These are phyloP conservation scores for Starmerella sirachaensis DNA, from an alignment of 805 yeast genomes.

Conservation along the genomic window DNA sequence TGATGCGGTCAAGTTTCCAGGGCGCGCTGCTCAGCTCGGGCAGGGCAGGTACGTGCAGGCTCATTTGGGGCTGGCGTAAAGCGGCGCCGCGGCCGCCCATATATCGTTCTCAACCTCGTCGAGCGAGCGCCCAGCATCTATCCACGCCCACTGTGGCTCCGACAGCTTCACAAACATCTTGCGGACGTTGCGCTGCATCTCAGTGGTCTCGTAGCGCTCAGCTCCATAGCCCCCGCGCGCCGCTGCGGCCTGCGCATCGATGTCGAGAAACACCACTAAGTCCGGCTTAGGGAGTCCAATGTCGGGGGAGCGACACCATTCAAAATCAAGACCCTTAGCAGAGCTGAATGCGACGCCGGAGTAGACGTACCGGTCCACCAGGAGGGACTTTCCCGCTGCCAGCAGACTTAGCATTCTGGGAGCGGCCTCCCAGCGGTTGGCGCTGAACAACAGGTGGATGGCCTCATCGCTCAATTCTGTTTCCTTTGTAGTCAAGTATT, in stretches of 20 bases:
- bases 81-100: neutral
- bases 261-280: conserved; percentile 60
- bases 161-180: conserved; percentile 38
- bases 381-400: conserved; percentile 43
- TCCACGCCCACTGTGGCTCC: conserved; percentile 31
- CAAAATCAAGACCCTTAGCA: conserved; percentile 61
- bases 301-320: conserved; percentile 79
- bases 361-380: conserved; percentile 79
- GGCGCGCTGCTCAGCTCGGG: no score
- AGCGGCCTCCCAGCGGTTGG: conserved; percentile 85
- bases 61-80: no score
- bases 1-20: no score
- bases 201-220: conserved; percentile 74
- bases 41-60: no score
- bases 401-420: conserved; percentile 37
- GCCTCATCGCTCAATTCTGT: conserved; percentile 60
- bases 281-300: conserved; percentile 81
- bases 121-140: conserved; percentile 52
- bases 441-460: conserved; percentile 77
- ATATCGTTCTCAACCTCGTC: conserved; percentile 37
- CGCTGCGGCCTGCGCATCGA: conserved; percentile 36
- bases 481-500: conserved; percentile 40
- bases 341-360: conserved; percentile 89
- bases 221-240: conserved; percentile 75
- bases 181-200: conserved; percentile 66